These are phyloP conservation scores for Marasmius oreades DNA, from an alignment of 1,284 basidiomycete genomes.

Conservation along the genomic window DNA sequence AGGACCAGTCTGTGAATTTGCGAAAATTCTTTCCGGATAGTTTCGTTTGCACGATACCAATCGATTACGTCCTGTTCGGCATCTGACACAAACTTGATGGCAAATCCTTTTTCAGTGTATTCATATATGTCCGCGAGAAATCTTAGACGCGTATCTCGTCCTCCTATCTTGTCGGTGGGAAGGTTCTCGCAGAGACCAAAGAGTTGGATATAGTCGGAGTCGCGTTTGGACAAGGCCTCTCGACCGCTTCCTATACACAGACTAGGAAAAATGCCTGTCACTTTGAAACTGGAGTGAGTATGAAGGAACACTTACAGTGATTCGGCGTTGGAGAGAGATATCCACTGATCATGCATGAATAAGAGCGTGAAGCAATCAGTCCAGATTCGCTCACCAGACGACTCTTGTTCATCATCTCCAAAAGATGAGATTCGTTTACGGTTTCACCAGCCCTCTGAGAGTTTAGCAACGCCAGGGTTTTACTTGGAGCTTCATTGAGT, in stretches of 20 bases:
- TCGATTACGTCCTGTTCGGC: slow-evolving; percentile 6
- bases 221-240: slow-evolving; percentile 11
- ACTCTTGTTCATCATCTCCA: slow-evolving; percentile 7
- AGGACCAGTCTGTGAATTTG: slow-evolving; percentile 11
- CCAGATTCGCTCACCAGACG: slow-evolving; percentile 9
- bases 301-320: slow-evolving; percentile 9
- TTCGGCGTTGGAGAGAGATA: slow-evolving; percentile 13
- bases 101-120: slow-evolving; percentile 8
- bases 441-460: background rate
- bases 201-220: slow-evolving; percentile 6
- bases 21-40: slow-evolving; percentile 6
- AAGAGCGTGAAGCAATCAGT: background rate
- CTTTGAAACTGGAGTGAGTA: background rate
- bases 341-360: slow-evolving; percentile 10
- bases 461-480: slow-evolving; percentile 1
- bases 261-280: background rate
- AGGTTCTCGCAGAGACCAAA: slow-evolving; percentile 6
- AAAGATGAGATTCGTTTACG: slow-evolving; percentile 2
- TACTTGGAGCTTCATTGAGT: slow-evolving; percentile 12
- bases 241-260: slow-evolving; percentile 15
- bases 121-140: slow-evolving; percentile 13
- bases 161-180: slow-evolving; percentile 6
- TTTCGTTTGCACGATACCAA: slow-evolving; percentile 10
- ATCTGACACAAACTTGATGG: slow-evolving; percentile 5
- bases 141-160: slow-evolving; percentile 12